Percentiles rank a stretch among this genome's conserved stretches.
These are phyloP conservation scores for Cercospora nicotianae DNA, from an alignment of 2,329 filamentous ascomycete species.

Conservation along the genomic window DNA sequence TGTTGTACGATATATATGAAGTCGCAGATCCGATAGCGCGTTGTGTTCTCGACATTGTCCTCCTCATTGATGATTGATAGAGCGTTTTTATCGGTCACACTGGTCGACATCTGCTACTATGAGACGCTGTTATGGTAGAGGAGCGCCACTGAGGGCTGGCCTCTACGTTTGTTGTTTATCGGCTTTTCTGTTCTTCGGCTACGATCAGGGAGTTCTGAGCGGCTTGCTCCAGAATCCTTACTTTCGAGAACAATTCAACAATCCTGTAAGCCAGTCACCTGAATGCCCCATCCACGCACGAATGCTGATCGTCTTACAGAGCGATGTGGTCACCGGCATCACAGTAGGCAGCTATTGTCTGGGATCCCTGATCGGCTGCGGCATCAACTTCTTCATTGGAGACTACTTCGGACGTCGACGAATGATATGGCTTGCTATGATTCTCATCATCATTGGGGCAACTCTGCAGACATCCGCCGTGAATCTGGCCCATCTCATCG, in stretches of 20 bases:
- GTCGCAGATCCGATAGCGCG: neutral
- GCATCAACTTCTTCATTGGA: constrained; percentile 51
- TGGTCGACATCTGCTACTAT: neutral
- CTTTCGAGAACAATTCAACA: constrained; percentile 25
- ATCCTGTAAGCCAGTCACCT: constrained; percentile 12
- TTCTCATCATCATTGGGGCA: constrained; percentile 52
- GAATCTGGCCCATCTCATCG: constrained; percentile 47
- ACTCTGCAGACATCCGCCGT: constrained; percentile 40
- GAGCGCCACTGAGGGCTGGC: constrained; percentile 23
- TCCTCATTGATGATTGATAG: neutral
- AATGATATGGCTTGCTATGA: constrained; percentile 50
- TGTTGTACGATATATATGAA: neutral
- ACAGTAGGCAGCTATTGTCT: constrained; percentile 56
- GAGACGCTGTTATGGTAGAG: constrained; percentile 25
- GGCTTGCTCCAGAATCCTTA: constrained; percentile 28
- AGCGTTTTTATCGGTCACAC: neutral
- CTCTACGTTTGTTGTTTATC: constrained; percentile 26
- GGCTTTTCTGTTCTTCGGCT: constrained; percentile 28
- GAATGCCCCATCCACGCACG: neutral
- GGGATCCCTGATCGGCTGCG: constrained; percentile 59
- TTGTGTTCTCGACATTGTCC: neutral
- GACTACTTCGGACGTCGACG: constrained; percentile 52
- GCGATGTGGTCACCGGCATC: constrained; percentile 34
- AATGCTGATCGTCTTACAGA: neutral
- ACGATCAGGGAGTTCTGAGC: constrained; percentile 25